Conservation (phyloP, 352 stramenopile species). For the Globisporangium carolinianum region DNA sequence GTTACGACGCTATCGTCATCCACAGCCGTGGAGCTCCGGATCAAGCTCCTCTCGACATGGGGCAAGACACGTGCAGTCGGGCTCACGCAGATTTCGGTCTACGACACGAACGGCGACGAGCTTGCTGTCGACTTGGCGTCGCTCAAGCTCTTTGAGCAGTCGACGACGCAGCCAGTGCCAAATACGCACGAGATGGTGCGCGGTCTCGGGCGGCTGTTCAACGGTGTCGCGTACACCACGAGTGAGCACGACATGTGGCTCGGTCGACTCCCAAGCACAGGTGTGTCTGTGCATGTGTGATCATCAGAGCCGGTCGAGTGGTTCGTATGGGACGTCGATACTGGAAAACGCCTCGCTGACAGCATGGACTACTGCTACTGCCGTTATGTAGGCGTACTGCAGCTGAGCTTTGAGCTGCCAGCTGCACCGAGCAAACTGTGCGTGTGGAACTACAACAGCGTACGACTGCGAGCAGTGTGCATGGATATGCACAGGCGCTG, state of each 20-base stretch:
- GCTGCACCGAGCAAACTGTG: slow-evolving; percentile 53
- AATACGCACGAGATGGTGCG: slow-evolving; percentile 70
- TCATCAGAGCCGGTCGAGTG: background rate
- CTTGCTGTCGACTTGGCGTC: slow-evolving; percentile 33
- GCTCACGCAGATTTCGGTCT: slow-evolving; percentile 58
- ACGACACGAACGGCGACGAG: slow-evolving; percentile 55
- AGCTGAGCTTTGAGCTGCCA: slow-evolving; percentile 45
- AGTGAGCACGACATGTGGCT: slow-evolving; percentile 78
- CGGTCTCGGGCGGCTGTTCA: slow-evolving; percentile 43
- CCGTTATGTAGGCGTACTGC: slow-evolving; percentile 26
- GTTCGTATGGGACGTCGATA: background rate
- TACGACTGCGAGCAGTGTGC: slow-evolving; percentile 13
- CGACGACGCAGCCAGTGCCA: slow-evolving; percentile 32
- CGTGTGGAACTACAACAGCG: slow-evolving; percentile 80
- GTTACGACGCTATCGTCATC: background rate
- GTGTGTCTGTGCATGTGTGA: slow-evolving; percentile 12
- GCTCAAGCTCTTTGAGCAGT: slow-evolving; percentile 50
- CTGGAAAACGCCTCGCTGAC: no score
- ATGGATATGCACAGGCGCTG: background rate
- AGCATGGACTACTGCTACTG: background rate
- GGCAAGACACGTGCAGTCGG: slow-evolving; percentile 45
- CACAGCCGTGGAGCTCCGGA: slow-evolving; percentile 27
- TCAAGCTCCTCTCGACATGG: slow-evolving; percentile 75
- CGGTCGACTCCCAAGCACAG: slow-evolving; percentile 45
- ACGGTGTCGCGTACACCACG: slow-evolving; percentile 51